These are phyloP conservation scores for Eucommia ulmoides DNA, from an alignment of 257 asterid genomes.

Conservation along the genomic window DNA sequence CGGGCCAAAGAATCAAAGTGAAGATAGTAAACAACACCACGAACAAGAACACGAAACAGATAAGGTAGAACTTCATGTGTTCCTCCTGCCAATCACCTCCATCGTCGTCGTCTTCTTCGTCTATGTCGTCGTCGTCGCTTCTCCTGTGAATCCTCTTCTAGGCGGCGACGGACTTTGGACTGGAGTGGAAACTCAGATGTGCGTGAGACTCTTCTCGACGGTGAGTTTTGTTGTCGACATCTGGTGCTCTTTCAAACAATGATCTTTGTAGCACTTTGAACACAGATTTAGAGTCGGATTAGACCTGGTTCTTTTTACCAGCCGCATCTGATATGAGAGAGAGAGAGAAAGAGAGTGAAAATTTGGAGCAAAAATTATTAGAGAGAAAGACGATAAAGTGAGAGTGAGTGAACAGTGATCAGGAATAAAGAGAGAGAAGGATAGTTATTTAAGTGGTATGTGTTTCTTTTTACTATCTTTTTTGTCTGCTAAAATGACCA, in stretches of 20 bases:
- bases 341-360: no score
- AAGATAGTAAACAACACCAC: slow-evolving; percentile 42
- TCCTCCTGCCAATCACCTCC: slow-evolving; percentile 13
- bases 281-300: slow-evolving; percentile 42
- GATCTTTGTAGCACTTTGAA: slow-evolving; percentile 44
- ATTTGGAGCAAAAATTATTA: no score
- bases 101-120: slow-evolving; percentile 27
- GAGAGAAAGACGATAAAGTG: no score
- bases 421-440: no score
- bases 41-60: slow-evolving; percentile 54
- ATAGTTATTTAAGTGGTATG: no score
- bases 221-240: slow-evolving; percentile 16
- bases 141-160: slow-evolving; percentile 50
- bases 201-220: slow-evolving; percentile 17
- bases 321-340: no score
- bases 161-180: no score
- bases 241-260: slow-evolving; percentile 24
- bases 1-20: slow-evolving; percentile 70
- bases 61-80: slow-evolving; percentile 34
- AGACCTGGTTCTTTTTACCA: no score
- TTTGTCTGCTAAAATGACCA: no score
- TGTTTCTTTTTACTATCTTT: no score
- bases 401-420: no score
- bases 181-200: no score
- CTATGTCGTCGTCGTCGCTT: slow-evolving; percentile 9